phyloP scores from a whole-genome alignment of 1,284 basidiomycete genomes.

The Cutaneotrichosporon dermatis region DNA sequence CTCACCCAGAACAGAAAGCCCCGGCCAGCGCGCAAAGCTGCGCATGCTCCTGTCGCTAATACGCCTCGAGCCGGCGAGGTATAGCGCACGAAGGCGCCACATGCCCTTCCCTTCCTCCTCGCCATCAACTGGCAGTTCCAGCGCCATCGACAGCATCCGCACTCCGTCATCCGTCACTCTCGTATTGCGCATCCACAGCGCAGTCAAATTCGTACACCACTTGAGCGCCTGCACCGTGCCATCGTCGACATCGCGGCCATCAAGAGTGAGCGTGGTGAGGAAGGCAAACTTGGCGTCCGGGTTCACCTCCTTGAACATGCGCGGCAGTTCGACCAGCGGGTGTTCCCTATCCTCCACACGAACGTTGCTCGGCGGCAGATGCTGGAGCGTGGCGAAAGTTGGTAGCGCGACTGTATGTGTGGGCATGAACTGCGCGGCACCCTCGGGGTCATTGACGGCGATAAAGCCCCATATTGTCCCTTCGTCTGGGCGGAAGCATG shows the following conservation, averaged over 20 bases:
- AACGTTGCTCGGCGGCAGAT: constrained; percentile 20
- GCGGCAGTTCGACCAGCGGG: constrained; percentile 30
- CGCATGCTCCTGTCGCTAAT: constrained; percentile 32
- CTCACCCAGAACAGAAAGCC: constrained; percentile 34
- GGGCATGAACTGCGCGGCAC: neutral
- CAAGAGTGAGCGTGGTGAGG: constrained; percentile 37
- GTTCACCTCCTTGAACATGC: constrained; percentile 17
- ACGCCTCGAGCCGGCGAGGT: constrained; percentile 19
- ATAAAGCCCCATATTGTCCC: constrained; percentile 37
- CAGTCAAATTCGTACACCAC: constrained; percentile 34
- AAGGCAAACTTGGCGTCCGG: constrained; percentile 12
- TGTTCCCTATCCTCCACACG: constrained; percentile 20
- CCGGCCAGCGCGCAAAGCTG: constrained; percentile 35
- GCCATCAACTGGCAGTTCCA: constrained; percentile 10
- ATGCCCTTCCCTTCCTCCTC: constrained; percentile 19
- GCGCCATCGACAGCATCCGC: constrained; percentile 25
- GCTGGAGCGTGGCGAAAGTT: constrained; percentile 9
- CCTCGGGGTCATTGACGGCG: constrained; percentile 27
- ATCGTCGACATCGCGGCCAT: constrained; percentile 29
- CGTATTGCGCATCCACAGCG: constrained; percentile 33
- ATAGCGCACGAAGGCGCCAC: constrained; percentile 32
- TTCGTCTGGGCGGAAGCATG: constrained; percentile 27
- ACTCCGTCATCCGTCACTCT: constrained; percentile 33
- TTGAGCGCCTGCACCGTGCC: constrained; percentile 24
- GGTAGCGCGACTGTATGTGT: constrained; percentile 28